Evolutionary conservation across 805 yeast genomes (phyloP).

Genomic region (Ogataea populi-albae): DNA sequence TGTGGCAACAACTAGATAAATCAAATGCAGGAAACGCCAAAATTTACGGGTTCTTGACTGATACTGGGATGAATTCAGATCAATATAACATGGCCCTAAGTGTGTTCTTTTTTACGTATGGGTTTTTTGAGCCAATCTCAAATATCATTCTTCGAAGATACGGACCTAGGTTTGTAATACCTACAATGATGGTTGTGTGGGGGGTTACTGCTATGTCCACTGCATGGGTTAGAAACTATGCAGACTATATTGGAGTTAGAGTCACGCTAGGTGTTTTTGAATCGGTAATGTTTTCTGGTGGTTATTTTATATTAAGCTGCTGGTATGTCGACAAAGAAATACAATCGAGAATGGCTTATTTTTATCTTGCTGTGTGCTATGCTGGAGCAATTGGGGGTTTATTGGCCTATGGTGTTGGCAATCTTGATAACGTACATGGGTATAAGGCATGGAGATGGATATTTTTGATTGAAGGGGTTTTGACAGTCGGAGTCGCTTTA

Average conservation of each 20-base stretch:
- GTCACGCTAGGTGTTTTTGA: constrained; percentile 39
- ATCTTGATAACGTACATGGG: constrained; percentile 33
- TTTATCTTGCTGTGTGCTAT: constrained; percentile 31
- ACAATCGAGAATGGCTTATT: constrained; percentile 33
- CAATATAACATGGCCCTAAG: constrained; percentile 41
- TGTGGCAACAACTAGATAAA: constrained; percentile 29
- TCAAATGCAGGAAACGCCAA: constrained; percentile 34
- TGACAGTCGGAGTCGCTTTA: constrained; percentile 35
- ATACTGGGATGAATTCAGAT: constrained; percentile 25
- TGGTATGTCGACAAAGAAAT: constrained; percentile 38
- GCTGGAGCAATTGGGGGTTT: constrained; percentile 36
- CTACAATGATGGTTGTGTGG: constrained; percentile 35
- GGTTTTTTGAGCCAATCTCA: constrained; percentile 39
- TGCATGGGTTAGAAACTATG: constrained; percentile 23
- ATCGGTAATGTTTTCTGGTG: constrained; percentile 42
- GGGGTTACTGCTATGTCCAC: constrained; percentile 34
- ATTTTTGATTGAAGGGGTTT: constrained; percentile 45
- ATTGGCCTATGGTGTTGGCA: constrained; percentile 34
- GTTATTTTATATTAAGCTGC: constrained; percentile 34
- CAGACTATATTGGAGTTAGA: constrained; percentile 28
- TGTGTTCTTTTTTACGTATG: constrained; percentile 38
- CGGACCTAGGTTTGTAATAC: constrained; percentile 38
- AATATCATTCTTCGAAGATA: constrained; percentile 30
- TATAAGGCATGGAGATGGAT: constrained; percentile 50
- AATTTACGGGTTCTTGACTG: constrained; percentile 28